Percentiles rank a stretch among this genome's conserved stretches.
These are phyloP conservation scores for Hymenochaete sp. DNA, from an alignment of 1,284 basidiomycete species.

Conservation along the genomic window DNA sequence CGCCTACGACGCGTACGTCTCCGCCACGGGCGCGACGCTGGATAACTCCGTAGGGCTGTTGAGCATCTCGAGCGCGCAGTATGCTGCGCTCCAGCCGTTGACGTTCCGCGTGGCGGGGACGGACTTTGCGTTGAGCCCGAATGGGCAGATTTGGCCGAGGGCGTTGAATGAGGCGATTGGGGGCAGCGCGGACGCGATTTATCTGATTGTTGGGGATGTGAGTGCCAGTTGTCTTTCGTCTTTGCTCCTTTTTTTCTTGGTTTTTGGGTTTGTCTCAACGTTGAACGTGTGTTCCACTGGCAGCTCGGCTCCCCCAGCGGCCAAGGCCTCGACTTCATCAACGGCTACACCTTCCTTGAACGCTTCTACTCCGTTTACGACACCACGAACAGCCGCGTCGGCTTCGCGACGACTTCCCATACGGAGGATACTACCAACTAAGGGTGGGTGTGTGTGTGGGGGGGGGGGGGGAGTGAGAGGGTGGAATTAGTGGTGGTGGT, in stretches of 20 bases:
- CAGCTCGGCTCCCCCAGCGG: constrained; percentile 15
- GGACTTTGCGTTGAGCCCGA: constrained; percentile 17
- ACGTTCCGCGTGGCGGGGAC: constrained; percentile 18
- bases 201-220: constrained; percentile 18
- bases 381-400: constrained; percentile 20
- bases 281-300: not conserved
- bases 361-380: constrained; percentile 21
- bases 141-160: constrained; percentile 20
- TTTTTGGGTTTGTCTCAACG: not conserved
- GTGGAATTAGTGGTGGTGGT: no score
- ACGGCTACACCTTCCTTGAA: constrained; percentile 20
- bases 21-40: constrained; percentile 14
- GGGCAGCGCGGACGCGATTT: constrained; percentile 16
- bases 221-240: not conserved
- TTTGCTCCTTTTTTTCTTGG: not conserved
- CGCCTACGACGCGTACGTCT: constrained; percentile 17
- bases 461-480: no score
- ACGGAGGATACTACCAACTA: constrained; percentile 20
- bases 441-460: not conserved
- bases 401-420: constrained; percentile 19
- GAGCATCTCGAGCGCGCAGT: constrained; percentile 11
- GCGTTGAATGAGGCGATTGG: constrained; percentile 19
- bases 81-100: constrained; percentile 17
- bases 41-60: constrained; percentile 19
- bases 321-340: constrained; percentile 19